These are phyloP conservation scores for Kuraishia molischiana DNA, from an alignment of 805 yeast species.

Conservation along the genomic window DNA sequence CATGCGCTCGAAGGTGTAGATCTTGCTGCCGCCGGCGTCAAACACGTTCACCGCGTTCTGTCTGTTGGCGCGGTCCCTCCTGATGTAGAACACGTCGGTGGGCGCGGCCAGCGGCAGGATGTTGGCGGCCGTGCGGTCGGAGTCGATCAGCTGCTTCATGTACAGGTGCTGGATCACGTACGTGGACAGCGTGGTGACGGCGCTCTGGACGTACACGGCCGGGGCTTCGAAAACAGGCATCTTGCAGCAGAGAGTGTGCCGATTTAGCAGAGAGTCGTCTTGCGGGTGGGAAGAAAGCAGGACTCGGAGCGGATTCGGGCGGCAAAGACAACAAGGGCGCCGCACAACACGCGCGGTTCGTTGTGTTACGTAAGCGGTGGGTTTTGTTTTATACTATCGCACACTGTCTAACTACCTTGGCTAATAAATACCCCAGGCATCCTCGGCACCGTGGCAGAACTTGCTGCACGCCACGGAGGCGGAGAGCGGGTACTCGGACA, in stretches of 20 bases:
- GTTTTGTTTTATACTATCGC: too few relatives aligned
- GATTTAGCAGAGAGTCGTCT: background rate
- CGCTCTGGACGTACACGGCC: conserved; percentile 33
- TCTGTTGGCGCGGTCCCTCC: conserved; percentile 38
- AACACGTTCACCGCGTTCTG: conserved; percentile 39
- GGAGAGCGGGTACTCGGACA: conserved; percentile 89
- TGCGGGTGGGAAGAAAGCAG: too few relatives aligned
- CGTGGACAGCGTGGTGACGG: conserved; percentile 28
- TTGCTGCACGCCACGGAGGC: conserved; percentile 98
- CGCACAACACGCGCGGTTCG: too few relatives aligned
- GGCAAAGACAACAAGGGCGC: too few relatives aligned
- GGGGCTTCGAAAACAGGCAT: conserved; percentile 38
- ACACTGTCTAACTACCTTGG: too few relatives aligned
- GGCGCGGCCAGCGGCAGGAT: conserved; percentile 28
- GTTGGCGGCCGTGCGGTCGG: conserved; percentile 28
- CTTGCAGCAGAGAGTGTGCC: background rate
- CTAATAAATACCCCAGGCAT: conserved; percentile 80
- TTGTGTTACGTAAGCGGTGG: too few relatives aligned
- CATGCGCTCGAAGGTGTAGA: conserved; percentile 42
- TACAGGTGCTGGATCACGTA: conserved; percentile 32
- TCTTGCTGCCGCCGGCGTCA: conserved; percentile 28
- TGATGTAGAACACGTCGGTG: conserved; percentile 33
- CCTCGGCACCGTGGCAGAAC: conserved; percentile 98
- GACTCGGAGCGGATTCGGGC: too few relatives aligned
- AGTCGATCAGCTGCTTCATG: conserved; percentile 25